Evolutionary conservation across 108 stramenopile species (phyloP).

Genomic region (Skeletonema menzelii): DNA sequence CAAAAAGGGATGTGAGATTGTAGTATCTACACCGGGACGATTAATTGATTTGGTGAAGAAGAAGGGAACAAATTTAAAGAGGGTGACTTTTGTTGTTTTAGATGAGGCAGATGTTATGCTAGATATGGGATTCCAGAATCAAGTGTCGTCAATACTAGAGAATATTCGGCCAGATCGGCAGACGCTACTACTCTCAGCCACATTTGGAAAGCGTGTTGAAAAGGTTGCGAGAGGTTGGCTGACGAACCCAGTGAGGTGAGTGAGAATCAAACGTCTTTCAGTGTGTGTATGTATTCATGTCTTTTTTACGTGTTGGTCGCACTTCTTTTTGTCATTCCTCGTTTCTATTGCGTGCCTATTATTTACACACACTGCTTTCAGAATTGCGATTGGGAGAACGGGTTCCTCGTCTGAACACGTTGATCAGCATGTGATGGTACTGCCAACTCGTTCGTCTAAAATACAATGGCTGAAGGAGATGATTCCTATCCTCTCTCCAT

Average conservation of each 20-base stretch:
- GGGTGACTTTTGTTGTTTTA: constrained; percentile 83
- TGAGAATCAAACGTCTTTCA: constrained; percentile 1
- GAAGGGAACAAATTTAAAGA: constrained; percentile 45
- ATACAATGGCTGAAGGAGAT: constrained; percentile 67
- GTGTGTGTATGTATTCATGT: background rate
- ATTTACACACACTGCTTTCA: background rate
- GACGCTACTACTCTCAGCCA: constrained; percentile 75
- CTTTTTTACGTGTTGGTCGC: constrained; percentile 12
- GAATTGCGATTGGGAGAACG: constrained; percentile 72
- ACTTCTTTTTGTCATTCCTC: constrained; percentile 36
- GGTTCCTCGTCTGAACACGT: constrained; percentile 76
- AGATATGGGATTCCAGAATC: constrained; percentile 87
- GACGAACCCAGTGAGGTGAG: constrained; percentile 56
- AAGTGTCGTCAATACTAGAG: constrained; percentile 80
- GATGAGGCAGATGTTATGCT: constrained; percentile 96
- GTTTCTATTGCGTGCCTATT: background rate
- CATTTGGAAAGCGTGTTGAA: constrained; percentile 65
- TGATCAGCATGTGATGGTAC: constrained; percentile 74
- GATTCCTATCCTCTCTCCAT: constrained; percentile 55
- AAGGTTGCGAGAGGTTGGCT: constrained; percentile 67
- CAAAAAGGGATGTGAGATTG: constrained; percentile 63
- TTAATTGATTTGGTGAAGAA: constrained; percentile 90
- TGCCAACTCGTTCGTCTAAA: constrained; percentile 66
- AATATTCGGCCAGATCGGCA: constrained; percentile 81
- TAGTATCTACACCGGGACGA: constrained; percentile 97